Evolutionary conservation across 306 rosid species (phyloP).

Genomic region (Medicago ruthenica): DNA sequence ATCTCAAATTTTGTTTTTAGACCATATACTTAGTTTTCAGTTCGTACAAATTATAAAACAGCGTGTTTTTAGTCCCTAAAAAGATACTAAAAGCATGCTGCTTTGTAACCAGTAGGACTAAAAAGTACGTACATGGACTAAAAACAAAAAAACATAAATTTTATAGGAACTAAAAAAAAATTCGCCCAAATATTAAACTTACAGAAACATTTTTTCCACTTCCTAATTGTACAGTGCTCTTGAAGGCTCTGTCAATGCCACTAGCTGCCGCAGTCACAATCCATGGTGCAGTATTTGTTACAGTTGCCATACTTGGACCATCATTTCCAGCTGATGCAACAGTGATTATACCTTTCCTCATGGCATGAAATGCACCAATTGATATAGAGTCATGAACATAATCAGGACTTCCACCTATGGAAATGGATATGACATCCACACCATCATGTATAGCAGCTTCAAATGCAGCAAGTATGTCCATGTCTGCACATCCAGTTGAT

Average conservation of each 20-base stretch:
- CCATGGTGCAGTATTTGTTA: constrained; percentile 87
- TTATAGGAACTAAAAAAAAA: not conserved
- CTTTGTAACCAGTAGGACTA: no score
- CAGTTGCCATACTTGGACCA: constrained; percentile 63
- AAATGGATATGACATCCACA: constrained; percentile 87
- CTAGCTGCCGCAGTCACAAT: constrained; percentile 83
- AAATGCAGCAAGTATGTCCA: constrained; percentile 87
- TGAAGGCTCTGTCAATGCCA: constrained; percentile 78
- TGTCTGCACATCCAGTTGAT: constrained; percentile 72
- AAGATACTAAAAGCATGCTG: not conserved
- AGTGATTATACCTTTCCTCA: constrained; percentile 80
- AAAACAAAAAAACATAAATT: not conserved
- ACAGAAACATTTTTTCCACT: constrained; percentile 72
- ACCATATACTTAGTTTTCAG: no score
- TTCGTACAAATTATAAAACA: no score
- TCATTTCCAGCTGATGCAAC: constrained; percentile 84
- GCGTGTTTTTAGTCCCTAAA: no score
- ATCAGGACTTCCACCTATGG: constrained; percentile 66
- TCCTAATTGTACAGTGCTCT: constrained; percentile 65
- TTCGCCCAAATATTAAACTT: constrained; percentile 41
- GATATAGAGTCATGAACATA: constrained; percentile 62
- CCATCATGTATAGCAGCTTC: constrained; percentile 92
- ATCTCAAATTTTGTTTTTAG: no score
- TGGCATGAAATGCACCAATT: constrained; percentile 80
- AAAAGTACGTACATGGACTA: not conserved